Evolutionary conservation across 2,329 filamentous ascomycete species (phyloP).

Genomic region (Fonsecaea monophora): DNA sequence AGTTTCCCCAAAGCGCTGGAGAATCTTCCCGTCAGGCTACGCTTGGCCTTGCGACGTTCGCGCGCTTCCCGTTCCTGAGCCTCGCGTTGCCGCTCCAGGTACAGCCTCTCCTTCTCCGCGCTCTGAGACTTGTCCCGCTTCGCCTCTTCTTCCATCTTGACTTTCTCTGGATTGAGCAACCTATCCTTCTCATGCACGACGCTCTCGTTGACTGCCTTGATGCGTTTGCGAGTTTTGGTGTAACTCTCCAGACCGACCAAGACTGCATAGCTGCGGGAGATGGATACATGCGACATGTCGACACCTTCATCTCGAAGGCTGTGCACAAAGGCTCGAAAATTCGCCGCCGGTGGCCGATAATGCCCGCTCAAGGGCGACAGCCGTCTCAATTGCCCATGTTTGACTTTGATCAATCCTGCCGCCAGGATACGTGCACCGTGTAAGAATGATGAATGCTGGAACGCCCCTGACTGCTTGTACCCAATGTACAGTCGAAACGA

Average conservation of each 20-base stretch:
- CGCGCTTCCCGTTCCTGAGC: conserved; percentile 22
- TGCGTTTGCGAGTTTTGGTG: conserved; percentile 69
- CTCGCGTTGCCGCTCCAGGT: conserved; percentile 42
- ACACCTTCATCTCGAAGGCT: conserved; percentile 74
- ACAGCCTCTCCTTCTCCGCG: conserved; percentile 67
- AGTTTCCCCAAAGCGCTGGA: conserved; percentile 24
- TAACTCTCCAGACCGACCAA: conserved; percentile 84
- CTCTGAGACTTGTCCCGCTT: conserved; percentile 64
- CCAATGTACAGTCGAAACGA: conserved; percentile 81
- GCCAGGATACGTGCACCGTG: conserved; percentile 81
- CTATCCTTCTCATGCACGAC: conserved; percentile 64
- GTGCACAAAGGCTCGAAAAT: conserved; percentile 81
- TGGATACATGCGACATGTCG: conserved; percentile 78
- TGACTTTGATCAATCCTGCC: conserved; percentile 84
- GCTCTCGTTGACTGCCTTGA: conserved; percentile 63
- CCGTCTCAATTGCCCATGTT: conserved; percentile 75
- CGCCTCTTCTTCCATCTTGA: conserved; percentile 53
- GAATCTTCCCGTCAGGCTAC: conserved; percentile 22
- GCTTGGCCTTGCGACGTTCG: conserved; percentile 20
- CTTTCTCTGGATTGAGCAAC: conserved; percentile 66
- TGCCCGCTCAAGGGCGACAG: conserved; percentile 63
- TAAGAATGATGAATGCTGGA: conserved; percentile 90
- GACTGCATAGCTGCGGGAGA: conserved; percentile 81
- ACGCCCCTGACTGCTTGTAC: conserved; percentile 85
- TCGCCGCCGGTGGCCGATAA: conserved; percentile 68